Evolutionary conservation across 495 filamentous ascomycete genomes (phyloP), one percentile per base, ranked within the genome.

Genomic region (Bryoglossum gracile): DNA sequence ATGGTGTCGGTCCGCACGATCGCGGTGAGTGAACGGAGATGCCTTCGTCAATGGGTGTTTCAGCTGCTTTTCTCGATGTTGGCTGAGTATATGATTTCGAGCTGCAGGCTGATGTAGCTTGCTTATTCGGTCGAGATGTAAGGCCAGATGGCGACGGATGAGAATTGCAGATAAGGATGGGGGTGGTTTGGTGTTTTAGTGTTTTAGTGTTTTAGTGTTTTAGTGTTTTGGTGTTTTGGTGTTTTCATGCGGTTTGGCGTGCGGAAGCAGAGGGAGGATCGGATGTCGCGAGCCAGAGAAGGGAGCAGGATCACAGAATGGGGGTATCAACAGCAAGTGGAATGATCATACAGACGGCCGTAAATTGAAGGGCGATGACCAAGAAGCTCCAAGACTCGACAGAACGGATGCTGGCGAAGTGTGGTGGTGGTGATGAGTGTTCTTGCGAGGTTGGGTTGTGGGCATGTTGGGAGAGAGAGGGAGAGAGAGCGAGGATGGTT

Each of bases 1-100:
- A 68, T 80, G 73, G 40, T 24, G 30, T 39, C 11, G 13, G 6
- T 50, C 53, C 46, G 53, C 50, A 48, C 41, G 43, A 45, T 50
- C 18, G 49, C 50, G 57, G 50, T 52, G 52, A 18, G n/a, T 8
- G 33, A 42, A 35, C 28, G 43, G 38, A 37, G 34, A 4, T 17
- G 28, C 16, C 16, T 18, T 55, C 11, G 16, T 37, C 40, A 51
- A 46, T 36, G 34, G 13, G 53, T 50, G 33, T 47, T 32, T 28
- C 23, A 50, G 36, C 33, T 18, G 18, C 14, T 44, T n/a, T 34
- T n/a, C n/a, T 14, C 39, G 28, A 37, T 30, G 42, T 28, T 34
- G 22, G 17, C 11, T 24, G n/a, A n/a, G 40, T 37, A 21, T 9
- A 35, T 17, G 26, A 13, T 43, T 3, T 36, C 13, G n/a, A 0